phyloP scores from a whole-genome alignment of 129 eudicot genomes.

The Saposhnikovia divaricata region DNA sequence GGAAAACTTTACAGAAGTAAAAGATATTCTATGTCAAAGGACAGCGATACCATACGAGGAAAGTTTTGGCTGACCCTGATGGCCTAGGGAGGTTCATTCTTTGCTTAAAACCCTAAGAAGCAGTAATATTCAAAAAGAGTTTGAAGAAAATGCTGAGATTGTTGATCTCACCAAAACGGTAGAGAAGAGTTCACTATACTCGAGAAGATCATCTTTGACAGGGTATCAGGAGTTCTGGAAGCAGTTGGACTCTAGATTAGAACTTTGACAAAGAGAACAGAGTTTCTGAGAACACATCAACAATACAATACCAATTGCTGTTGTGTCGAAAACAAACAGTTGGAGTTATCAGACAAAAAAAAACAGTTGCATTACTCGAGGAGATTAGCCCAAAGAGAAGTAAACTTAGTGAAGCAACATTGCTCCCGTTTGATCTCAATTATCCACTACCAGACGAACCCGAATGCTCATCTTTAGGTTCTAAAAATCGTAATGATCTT shows the following conservation, averaged over 20 bases:
- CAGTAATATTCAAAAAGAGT: no score
- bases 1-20: background rate
- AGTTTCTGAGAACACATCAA: background rate
- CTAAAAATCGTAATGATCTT: background rate
- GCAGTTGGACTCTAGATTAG: background rate
- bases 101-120: no score
- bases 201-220: background rate
- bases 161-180: background rate
- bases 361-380: no score
- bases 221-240: background rate
- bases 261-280: background rate
- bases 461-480: background rate
- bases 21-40: background rate
- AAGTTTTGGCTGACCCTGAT: background rate
- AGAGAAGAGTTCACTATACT: background rate
- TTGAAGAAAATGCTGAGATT: background rate
- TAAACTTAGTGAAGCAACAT: background rate
- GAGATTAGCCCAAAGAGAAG: no score
- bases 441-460: background rate
- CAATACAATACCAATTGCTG: background rate
- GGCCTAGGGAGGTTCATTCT: no score
- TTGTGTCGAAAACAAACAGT: background rate
- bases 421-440: background rate
- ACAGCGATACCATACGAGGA: no score
- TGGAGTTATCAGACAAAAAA: background rate